Percentiles rank a stretch among this genome's conserved stretches.
Conservation (phyloP, 371 early-diverging fungal species). For the Haplosporangium sp. region DNA sequence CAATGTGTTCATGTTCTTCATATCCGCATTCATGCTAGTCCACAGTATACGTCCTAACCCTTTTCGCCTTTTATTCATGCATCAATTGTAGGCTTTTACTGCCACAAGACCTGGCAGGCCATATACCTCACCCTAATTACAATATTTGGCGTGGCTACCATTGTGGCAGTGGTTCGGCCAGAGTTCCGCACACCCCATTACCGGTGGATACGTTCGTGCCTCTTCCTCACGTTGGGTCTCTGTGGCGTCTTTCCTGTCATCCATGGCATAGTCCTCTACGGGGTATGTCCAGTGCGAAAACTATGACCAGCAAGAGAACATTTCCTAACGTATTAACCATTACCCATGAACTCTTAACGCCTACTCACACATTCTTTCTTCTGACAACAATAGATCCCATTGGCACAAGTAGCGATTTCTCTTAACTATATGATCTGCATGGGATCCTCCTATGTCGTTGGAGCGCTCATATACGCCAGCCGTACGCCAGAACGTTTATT, state of each 20-base stretch:
- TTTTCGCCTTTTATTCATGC: neutral
- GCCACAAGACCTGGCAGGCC: constrained; percentile 66
- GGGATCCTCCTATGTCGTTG: constrained; percentile 82
- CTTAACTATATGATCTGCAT: constrained; percentile 72
- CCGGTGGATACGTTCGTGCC: constrained; percentile 79
- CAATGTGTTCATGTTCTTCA: constrained; percentile 7
- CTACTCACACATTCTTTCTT: neutral
- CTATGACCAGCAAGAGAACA: neutral
- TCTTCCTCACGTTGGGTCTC: constrained; percentile 85
- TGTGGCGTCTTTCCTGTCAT: constrained; percentile 81
- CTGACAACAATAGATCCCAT: constrained; percentile 40
- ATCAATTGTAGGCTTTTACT: constrained; percentile 70
- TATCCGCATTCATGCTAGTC: neutral
- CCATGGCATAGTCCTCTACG: constrained; percentile 77
- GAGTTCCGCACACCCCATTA: constrained; percentile 81
- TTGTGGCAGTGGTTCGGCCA: constrained; percentile 66
- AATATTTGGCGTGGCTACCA: constrained; percentile 71
- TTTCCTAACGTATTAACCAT: neutral
- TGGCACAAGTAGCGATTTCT: constrained; percentile 68
- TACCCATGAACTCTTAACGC: neutral
- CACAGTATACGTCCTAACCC: neutral
- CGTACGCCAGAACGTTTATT: constrained; percentile 72
- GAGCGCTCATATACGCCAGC: constrained; percentile 86
- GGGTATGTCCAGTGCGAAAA: constrained; percentile 59
- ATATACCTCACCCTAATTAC: constrained; percentile 74